Conservation (phyloP, 179 eudicot species). For the Silene coronaria region DNA sequence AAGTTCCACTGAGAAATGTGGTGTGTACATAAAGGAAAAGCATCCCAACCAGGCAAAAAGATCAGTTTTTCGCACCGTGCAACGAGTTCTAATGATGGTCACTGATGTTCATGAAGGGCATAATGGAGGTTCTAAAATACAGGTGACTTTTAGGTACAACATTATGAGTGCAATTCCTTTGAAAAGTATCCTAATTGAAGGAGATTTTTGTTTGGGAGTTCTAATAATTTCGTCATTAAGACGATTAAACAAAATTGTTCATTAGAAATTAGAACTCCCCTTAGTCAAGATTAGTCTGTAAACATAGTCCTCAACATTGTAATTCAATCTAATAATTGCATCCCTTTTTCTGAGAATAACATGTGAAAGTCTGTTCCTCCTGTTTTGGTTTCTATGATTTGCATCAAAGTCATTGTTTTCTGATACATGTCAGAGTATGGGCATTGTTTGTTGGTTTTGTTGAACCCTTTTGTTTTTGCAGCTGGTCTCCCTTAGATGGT, state of each 20-base stretch:
- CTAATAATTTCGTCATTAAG: slow-evolving; percentile 5
- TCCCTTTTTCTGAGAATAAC: slow-evolving; percentile 20
- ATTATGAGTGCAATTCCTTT: slow-evolving; percentile 15
- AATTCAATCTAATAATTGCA: slow-evolving; percentile 2
- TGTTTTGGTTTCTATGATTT: not conserved
- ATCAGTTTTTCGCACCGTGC: not conserved
- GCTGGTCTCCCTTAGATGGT: not conserved
- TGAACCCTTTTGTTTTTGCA: not conserved
- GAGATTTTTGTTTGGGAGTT: slow-evolving; percentile 6
- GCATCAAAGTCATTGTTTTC: not conserved
- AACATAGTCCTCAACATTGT: slow-evolving; percentile 24
- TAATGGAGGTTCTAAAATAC: not conserved
- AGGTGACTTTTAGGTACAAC: slow-evolving; percentile 19
- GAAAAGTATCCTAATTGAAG: not conserved
- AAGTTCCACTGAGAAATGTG: slow-evolving; percentile 6
- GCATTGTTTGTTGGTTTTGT: not conserved
- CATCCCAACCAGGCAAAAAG: not conserved
- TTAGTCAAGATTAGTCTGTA: slow-evolving; percentile 26
- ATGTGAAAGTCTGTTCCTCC: slow-evolving; percentile 8
- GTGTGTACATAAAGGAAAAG: slow-evolving; percentile 14
- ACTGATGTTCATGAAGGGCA: not conserved
- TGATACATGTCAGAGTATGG: slow-evolving; percentile 1
- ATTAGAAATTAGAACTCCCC: slow-evolving; percentile 13
- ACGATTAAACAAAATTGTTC: slow-evolving; percentile 1
- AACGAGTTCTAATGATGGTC: too few relatives aligned